A percentile compares a stretch with the other conserved stretches of the same genome.
phyloP scores from a whole-genome alignment of 2,329 filamentous ascomycete species.

The Mycogone perniciosa region DNA sequence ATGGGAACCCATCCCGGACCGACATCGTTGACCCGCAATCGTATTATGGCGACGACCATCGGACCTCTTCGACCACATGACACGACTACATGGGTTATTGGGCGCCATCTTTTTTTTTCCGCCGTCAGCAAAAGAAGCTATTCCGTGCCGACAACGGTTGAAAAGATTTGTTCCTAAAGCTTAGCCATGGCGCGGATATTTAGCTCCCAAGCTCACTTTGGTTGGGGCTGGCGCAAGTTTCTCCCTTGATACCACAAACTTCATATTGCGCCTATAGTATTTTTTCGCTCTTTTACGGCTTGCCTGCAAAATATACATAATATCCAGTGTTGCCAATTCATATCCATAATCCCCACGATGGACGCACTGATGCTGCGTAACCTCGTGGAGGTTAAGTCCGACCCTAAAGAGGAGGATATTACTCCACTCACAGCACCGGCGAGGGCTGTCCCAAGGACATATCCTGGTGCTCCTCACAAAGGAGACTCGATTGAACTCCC shows the following conservation, averaged over 20 bases:
- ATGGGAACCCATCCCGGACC: background rate
- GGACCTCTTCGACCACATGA: background rate
- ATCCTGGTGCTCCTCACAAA: constrained; percentile 32
- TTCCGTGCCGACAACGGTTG: background rate
- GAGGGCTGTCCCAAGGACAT: constrained; percentile 32
- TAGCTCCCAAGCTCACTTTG: background rate
- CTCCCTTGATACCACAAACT: background rate
- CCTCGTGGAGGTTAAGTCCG: constrained; percentile 28
- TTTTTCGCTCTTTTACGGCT: background rate
- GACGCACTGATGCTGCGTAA: constrained; percentile 27
- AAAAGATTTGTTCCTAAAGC: constrained; percentile 3
- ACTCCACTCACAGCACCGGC: constrained; percentile 26
- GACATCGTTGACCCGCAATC: background rate
- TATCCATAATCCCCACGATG: constrained; percentile 21
- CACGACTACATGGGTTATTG: background rate
- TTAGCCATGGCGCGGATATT: background rate
- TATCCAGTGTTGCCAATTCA: background rate
- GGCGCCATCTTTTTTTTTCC: background rate
- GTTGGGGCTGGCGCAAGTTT: background rate
- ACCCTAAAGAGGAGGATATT: constrained; percentile 16
- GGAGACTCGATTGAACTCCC: constrained; percentile 25
- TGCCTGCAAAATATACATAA: background rate
- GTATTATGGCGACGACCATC: background rate
- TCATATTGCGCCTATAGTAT: background rate
- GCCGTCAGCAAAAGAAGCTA: background rate